Evolutionary conservation across 2,329 filamentous ascomycete genomes (phyloP).

Genomic region (Beauveria caledonica): DNA sequence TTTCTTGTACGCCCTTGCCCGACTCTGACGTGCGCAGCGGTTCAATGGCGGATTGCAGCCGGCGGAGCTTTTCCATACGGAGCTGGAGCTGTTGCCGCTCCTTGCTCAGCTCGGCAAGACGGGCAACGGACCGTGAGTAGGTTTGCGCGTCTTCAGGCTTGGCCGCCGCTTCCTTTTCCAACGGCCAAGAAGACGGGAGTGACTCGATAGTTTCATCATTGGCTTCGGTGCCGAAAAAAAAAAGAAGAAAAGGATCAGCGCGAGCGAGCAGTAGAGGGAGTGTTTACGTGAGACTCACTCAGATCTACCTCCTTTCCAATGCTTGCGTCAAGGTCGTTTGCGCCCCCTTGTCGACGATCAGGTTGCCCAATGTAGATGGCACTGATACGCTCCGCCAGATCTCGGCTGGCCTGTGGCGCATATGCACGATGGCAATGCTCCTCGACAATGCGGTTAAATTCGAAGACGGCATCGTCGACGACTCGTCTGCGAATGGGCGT

Average conservation of each 20-base stretch:
- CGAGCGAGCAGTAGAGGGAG: neutral
- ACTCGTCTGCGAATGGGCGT: constrained; percentile 36
- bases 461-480: constrained; percentile 48
- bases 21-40: constrained; percentile 27
- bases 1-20: constrained; percentile 48
- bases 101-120: constrained; percentile 41
- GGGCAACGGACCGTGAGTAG: constrained; percentile 42
- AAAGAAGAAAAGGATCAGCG: neutral
- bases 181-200: constrained; percentile 40
- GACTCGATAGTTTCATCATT: constrained; percentile 34
- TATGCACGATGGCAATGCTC: constrained; percentile 61
- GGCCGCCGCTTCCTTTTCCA: constrained; percentile 26
- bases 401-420: constrained; percentile 58
- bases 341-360: constrained; percentile 30
- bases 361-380: constrained; percentile 47
- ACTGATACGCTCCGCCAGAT: constrained; percentile 67
- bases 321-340: constrained; percentile 28
- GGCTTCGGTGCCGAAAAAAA: constrained; percentile 22
- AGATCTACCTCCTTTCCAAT: constrained; percentile 36
- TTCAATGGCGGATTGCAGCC: constrained; percentile 41
- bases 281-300: constrained; percentile 24
- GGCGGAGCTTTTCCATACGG: constrained; percentile 38
- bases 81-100: constrained; percentile 26
- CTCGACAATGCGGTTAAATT: constrained; percentile 53
- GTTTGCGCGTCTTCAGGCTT: constrained; percentile 39